Percentiles rank a stretch among this genome's conserved stretches.
Evolutionary conservation across 2,329 filamentous ascomycete species (phyloP).

Genomic region (Clarireedia monteithiana): DNA sequence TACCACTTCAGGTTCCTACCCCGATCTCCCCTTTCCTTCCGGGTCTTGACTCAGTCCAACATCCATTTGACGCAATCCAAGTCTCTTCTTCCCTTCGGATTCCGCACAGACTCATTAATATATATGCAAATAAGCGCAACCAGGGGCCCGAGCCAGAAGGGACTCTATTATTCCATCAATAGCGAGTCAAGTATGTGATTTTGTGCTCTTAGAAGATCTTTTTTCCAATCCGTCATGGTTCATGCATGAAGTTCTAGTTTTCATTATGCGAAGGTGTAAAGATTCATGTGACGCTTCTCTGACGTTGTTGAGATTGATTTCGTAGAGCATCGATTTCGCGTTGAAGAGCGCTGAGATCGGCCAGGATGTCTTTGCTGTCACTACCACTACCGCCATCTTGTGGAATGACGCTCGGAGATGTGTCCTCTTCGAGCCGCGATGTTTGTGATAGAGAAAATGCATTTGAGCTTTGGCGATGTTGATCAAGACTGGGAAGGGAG

Average conservation of each 20-base stretch:
- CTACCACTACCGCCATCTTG: conserved; percentile 27
- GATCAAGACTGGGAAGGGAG: conserved; percentile 19
- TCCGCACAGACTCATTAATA: no score
- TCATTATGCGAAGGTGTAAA: not conserved
- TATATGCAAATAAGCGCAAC: no score
- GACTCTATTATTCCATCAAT: no score
- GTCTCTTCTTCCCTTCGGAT: no score
- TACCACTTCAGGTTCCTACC: no score
- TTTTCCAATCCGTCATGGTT: not conserved
- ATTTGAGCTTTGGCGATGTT: conserved; percentile 15
- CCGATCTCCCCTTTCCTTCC: no score
- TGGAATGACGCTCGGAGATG: conserved; percentile 16
- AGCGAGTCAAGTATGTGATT: no score
- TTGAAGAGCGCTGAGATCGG: conserved; percentile 64
- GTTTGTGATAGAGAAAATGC: conserved; percentile 18
- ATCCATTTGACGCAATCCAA: no score
- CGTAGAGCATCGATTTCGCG: conserved; percentile 66
- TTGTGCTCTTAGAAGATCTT: not conserved
- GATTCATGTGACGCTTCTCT: conserved; percentile 7
- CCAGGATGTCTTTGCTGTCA: conserved; percentile 52
- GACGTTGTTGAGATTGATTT: conserved; percentile 29
- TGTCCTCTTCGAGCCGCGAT: conserved; percentile 22
- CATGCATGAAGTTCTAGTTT: not conserved
- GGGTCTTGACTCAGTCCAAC: no score
- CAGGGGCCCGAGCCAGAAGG: no score